A percentile compares a stretch with the other conserved stretches of the same genome.
These are phyloP conservation scores for Chaetomiaceae sp. DNA, from an alignment of 2,329 filamentous ascomycete genomes.

Conservation along the genomic window DNA sequence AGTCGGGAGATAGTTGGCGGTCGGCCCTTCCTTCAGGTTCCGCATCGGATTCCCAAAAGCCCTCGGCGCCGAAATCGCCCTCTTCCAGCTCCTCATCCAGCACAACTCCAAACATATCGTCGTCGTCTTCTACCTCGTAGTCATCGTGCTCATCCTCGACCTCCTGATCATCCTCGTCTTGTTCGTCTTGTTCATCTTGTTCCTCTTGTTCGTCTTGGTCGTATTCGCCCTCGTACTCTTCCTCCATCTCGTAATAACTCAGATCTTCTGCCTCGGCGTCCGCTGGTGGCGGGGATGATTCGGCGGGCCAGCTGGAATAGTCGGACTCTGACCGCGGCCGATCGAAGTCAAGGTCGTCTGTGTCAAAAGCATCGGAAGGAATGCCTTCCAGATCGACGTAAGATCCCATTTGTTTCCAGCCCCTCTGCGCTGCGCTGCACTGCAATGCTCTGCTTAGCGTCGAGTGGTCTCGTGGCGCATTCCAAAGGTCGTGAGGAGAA, in stretches of 20 bases:
- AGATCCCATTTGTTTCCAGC: not conserved
- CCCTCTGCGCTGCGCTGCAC: not conserved
- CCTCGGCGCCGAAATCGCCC: not conserved
- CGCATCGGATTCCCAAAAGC: not conserved
- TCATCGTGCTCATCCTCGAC: not conserved
- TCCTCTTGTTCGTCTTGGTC: not conserved
- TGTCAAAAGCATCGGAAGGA: conserved; percentile 3
- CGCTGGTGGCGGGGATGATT: not conserved
- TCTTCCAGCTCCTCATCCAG: not conserved
- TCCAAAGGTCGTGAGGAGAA: not conserved
- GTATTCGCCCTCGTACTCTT: not conserved
- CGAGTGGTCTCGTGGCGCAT: not conserved
- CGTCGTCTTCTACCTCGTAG: not conserved
- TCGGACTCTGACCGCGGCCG: not conserved
- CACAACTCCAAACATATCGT: not conserved
- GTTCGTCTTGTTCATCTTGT: not conserved
- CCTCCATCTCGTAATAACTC: not conserved
- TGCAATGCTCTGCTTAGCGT: not conserved
- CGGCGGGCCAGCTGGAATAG: conserved; percentile 5
- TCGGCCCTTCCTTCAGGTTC: not conserved
- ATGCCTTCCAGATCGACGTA: conserved; percentile 2
- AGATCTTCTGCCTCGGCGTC: not conserved
- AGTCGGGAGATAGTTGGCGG: not conserved
- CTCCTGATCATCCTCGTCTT: not conserved
- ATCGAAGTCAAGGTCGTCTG: conserved; percentile 8